Conservation (phyloP, 768 basidiomycete species). For the Russula abietina region DNA sequence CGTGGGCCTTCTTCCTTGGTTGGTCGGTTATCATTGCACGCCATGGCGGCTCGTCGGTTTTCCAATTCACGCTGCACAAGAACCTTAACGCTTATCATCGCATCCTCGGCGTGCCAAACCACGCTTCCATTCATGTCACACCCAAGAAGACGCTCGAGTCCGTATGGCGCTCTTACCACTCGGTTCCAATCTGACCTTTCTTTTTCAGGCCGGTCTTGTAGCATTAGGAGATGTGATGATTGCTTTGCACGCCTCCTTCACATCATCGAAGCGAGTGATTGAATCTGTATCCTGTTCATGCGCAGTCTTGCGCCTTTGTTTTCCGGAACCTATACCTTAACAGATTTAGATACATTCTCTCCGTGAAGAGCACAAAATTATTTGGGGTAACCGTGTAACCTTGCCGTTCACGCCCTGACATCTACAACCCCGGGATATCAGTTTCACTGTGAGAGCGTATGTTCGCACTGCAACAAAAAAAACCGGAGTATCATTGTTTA, state of each 20-base stretch:
- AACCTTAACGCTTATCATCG: constrained; percentile 96
- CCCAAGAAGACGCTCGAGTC: constrained; percentile 48
- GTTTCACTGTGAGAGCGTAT: background rate
- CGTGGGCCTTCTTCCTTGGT: constrained; percentile 97
- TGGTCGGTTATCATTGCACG: constrained; percentile 80
- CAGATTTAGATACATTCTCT: background rate
- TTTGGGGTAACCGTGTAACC: background rate
- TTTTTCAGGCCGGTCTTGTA: constrained; percentile 10
- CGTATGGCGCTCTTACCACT: constrained; percentile 24
- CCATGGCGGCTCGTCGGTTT: constrained; percentile 87
- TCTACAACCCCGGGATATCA: background rate
- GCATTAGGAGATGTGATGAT: background rate
- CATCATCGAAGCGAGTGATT: background rate
- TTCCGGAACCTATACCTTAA: background rate
- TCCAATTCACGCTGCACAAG: constrained; percentile 98
- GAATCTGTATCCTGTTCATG: background rate
- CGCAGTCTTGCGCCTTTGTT: background rate
- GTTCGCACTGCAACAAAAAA: too few relatives aligned
- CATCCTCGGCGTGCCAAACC: constrained; percentile 75
- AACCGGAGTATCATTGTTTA: background rate
- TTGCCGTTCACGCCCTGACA: background rate
- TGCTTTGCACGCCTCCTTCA: background rate
- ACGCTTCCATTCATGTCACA: constrained; percentile 71
- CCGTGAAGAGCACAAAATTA: background rate
- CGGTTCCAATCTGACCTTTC: background rate